Base-by-base conservation (phyloP, 345 rosid species). In the Citrus unshiu region DNA sequence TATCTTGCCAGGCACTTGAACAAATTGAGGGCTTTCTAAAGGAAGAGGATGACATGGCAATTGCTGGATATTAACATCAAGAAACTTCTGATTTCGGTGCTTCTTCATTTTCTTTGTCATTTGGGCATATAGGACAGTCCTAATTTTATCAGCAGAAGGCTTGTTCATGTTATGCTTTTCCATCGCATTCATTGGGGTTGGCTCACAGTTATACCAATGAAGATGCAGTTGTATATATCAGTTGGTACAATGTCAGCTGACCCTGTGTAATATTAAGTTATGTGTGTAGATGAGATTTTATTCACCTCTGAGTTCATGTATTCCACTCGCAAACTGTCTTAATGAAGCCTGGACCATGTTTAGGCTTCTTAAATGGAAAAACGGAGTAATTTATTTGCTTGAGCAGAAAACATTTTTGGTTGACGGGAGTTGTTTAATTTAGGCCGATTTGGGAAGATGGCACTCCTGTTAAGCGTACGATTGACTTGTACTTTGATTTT, bases 1-100 rank as follows among this genome's bases (percentile, higher is more conserved):
- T 37, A 25, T 78, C 32, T 60, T 61, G 49, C 25, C 85, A 88
- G 92, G 88, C 93, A 43, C 84, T 89, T 73, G 89, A 90, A 76
- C 83, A 91, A 83, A 92, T 93, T 30, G 81, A 79, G 81, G 70
- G 65, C 75, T 86, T 73, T 78, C 81, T 95, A 27, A 70, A 74
- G 73, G 79, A 82, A 29, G 83, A 80, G 64, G 86, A 77, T 49
- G 77, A 73, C 62, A 62, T 83, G 79, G n/a, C 80, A 27, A 59
- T 82, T 66, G 57, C 51, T 37, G 76, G 77, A 67, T 79, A 79
- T 10, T 75, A 73, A 69, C 43, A 24, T 59, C 35, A 49, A 13
- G 27, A 68, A 72, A n/a, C 68, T 74, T 32, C 68, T 49, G 14
- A 68, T 34, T 40, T 32, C 19, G 80, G 65, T 56, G 35, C 62